Evolutionary conservation across 768 basidiomycete species (phyloP), one percentile per base, ranked within the genome.

Genomic region (Mycena floridula): DNA sequence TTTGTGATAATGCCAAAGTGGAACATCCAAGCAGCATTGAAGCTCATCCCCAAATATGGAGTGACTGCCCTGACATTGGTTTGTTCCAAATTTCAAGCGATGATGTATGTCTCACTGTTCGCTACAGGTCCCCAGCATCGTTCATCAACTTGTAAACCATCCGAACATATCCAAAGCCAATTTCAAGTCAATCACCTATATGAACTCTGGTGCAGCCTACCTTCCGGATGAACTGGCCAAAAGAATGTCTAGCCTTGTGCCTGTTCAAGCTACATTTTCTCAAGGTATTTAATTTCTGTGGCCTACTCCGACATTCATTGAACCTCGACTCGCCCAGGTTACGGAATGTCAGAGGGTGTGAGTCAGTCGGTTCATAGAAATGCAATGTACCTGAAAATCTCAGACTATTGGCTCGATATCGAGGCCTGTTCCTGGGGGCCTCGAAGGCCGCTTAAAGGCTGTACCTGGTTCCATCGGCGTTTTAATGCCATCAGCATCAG

Each of bases 341-440:
- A 85, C 51, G 86, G 86, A 18, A 76, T 85, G 73, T 83, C 82
- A 0, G 83, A 85, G 69, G 59, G 59, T 41, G 82, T 83, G 55
- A 42, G 82, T 62, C 38, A 25, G 6, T 40, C 18, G n/a, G n/a
- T n/a, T n/a, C n/a, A n/a, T n/a, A 15, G 5, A 20, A 18, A 1
- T 35, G 25, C 7, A 28, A 18, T 24, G 16, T 18, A 36, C 6
- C 8, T 9, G 1, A 42, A 37, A 37, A 16, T 35, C 9, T 26
- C 47, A 86, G 82, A 86, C 85, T 0, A 66, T 85, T 18, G 64
- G 70, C 1, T 67, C 74, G 3, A 60, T 78, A 3, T 44, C 51
- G 2, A 71, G 72, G 42, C 74, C 77, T 0, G 11, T 57, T 13
- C 64, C 71, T 0, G 80, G 77, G 3, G 51, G 61, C 7, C 66